Evolutionary conservation across 768 basidiomycete species (phyloP).

Genomic region (Amanita brunnescens): DNA sequence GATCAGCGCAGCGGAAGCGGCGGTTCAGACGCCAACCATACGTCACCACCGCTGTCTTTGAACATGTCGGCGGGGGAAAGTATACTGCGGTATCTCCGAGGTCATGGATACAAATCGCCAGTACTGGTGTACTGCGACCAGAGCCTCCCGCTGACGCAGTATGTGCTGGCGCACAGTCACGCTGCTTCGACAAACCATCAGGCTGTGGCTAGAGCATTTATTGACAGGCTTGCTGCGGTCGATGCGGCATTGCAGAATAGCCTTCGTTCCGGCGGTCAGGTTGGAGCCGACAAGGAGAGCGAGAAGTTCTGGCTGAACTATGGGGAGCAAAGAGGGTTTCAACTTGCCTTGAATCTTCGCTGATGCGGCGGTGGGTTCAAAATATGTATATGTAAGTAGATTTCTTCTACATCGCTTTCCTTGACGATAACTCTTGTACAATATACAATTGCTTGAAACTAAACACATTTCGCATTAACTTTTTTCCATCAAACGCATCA

Average conservation of each 20-base stretch:
- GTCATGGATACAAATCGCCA: constrained; percentile 12
- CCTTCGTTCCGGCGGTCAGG: neutral
- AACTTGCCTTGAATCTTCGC: neutral
- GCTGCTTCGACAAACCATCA: constrained; percentile 16
- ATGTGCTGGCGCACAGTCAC: constrained; percentile 13
- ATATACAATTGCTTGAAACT: too few relatives aligned
- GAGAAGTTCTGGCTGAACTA: neutral
- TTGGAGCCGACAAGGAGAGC: too few relatives aligned
- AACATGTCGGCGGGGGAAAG: constrained; percentile 19
- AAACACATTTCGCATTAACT: too few relatives aligned
- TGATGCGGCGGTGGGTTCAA: too few relatives aligned
- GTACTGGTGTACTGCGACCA: constrained; percentile 16
- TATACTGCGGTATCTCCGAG: constrained; percentile 18
- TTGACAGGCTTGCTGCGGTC: neutral
- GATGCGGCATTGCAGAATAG: neutral
- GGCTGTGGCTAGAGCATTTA: neutral
- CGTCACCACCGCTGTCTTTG: constrained; percentile 3
- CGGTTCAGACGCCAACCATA: neutral
- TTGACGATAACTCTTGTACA: too few relatives aligned
- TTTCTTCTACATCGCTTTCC: too few relatives aligned
- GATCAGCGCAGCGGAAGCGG: neutral
- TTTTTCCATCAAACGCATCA: too few relatives aligned
- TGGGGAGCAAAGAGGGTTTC: neutral
- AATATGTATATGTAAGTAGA: too few relatives aligned
- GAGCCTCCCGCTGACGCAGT: constrained; percentile 13